phyloP scores from a whole-genome alignment of 208 protist genomes.

The Naegleria lovaniensis region DNA sequence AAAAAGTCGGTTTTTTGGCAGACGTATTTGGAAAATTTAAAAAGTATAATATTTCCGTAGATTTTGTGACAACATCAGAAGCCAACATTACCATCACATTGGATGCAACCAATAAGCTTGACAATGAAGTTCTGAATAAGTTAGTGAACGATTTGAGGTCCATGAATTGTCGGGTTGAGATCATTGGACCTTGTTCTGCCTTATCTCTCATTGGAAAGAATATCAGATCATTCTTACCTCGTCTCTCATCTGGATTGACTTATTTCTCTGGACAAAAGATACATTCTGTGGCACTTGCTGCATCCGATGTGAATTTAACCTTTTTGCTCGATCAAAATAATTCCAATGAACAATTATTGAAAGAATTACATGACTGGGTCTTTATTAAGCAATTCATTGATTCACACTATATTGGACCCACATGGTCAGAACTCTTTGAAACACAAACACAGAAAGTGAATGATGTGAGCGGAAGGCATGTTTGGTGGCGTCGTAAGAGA shows the following conservation, averaged over 20 bases:
- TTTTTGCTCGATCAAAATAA: neutral
- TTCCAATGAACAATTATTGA: neutral
- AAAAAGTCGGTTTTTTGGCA: conserved; percentile 21
- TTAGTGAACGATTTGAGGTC: neutral
- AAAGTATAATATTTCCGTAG: conserved; percentile 6
- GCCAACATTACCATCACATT: conserved; percentile 4
- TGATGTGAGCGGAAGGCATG: neutral
- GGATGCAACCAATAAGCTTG: neutral
- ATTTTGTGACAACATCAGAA: conserved; percentile 15
- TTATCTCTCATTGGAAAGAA: neutral
- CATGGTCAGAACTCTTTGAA: neutral
- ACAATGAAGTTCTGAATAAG: neutral
- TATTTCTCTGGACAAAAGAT: neutral
- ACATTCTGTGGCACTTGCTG: neutral
- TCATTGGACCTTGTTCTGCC: neutral
- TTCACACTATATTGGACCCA: neutral
- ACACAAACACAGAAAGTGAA: neutral
- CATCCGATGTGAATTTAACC: conserved; percentile 1
- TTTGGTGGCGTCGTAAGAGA: neutral
- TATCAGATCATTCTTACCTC: neutral
- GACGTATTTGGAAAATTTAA: conserved; percentile 11
- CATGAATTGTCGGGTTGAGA: conserved; percentile 15
- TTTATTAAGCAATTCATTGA: neutral
- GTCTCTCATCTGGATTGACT: neutral
- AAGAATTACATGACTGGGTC: conserved; percentile 3